phyloP scores from a whole-genome alignment of 2,329 filamentous ascomycete species.

The Clathrospora elynae region DNA sequence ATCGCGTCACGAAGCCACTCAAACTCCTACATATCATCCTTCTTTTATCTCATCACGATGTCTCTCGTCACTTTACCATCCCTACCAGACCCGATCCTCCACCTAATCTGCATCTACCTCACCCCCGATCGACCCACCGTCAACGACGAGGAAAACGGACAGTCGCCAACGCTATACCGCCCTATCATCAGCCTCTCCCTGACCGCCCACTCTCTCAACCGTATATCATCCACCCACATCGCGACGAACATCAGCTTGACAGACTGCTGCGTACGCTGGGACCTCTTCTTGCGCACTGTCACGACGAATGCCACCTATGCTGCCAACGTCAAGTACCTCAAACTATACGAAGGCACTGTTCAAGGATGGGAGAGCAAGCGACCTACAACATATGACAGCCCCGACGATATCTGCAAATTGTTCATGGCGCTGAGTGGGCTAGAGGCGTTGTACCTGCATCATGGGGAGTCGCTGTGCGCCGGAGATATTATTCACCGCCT shows the following conservation, averaged over 20 bases:
- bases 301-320: constrained; percentile 7
- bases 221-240: constrained; percentile 11
- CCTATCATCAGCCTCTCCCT: constrained; percentile 12
- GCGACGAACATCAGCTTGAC: constrained; percentile 12
- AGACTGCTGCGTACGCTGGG: constrained; percentile 2
- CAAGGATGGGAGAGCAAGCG: background rate
- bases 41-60: background rate
- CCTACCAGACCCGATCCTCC: constrained; percentile 11
- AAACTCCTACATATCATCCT: background rate
- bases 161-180: constrained; percentile 9
- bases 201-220: constrained; percentile 8
- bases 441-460: constrained; percentile 1
- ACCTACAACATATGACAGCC: background rate
- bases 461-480: background rate
- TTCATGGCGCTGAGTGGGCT: constrained; percentile 3
- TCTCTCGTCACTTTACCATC: constrained; percentile 1
- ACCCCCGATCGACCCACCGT: constrained; percentile 9
- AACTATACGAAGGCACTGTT: background rate
- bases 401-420: background rate
- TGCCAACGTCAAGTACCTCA: constrained; percentile 10
- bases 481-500: background rate
- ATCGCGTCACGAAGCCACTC: too few species aligned
- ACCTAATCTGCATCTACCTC: constrained; percentile 12
- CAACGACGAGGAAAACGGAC: constrained; percentile 9
- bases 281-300: constrained; percentile 7